Evolutionary conservation across 1,139 yeast genomes (phyloP), one percentile per base, ranked within the genome.

Genomic region (Eremothecium gossypii): DNA sequence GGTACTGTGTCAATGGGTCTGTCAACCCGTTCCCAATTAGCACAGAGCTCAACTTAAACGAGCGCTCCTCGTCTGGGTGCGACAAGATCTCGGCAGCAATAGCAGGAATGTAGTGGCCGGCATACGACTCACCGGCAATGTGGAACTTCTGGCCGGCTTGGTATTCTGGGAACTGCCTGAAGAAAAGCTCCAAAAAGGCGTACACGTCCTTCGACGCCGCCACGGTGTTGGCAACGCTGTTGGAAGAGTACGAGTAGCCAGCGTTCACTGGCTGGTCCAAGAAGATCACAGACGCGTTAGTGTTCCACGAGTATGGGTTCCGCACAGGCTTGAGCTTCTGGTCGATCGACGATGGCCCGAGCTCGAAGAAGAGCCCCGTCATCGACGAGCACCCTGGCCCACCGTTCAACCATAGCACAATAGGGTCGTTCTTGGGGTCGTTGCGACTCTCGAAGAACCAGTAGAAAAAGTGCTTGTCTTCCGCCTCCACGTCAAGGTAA

Each of bases 91-190:
- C 96, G 40, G 81, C 67, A 17, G 96, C 96, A 63, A 91, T 84
- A 8, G 79, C 89, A 28, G 97, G 98, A 53, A 91, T 87, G 66
- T 91, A 91, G 65, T 91, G 97, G 49, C 98, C 98, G 43, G 95
- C 98, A 61, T 91, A 91, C n/a, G 96, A 85, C 68, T 91, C 97
- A 55, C 97, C 98, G 38, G 97, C 94, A 66, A 91, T 87, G 66
- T 89, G 97, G 81, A 91, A 87, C 42, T 76, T 78, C 47, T 75
- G 71, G 17, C 53, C 57, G 12, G 51, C 44, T 39, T 73, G 65
- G 67, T 83, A 86, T 66, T 89, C 77, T 36, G 96, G 95, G 76
- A 87, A 91, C 62, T 84, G 85, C 64, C 83, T 75, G 73, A 83
- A 91, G 71, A 91, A 91, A 60, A 89, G 74, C 59, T 83, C 82